phyloP scores from a whole-genome alignment of 2,329 filamentous ascomycete genomes.

The Dothideomycetidae sp. region DNA sequence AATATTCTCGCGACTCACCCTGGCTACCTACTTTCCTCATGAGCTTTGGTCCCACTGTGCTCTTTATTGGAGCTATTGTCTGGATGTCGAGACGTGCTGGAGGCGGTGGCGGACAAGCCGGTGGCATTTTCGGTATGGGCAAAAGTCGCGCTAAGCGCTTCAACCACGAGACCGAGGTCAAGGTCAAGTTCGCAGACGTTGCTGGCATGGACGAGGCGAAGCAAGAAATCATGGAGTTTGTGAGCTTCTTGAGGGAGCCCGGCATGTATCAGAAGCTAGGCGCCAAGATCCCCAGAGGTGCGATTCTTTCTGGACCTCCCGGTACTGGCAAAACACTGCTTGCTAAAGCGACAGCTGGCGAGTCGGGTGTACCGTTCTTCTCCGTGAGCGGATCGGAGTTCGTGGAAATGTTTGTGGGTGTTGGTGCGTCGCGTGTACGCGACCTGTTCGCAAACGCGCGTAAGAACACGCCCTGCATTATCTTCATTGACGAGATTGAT shows the following conservation, averaged over 20 bases:
- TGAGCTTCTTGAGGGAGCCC: slow-evolving; percentile 89
- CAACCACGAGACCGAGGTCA: slow-evolving; percentile 91
- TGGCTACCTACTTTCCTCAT: slow-evolving; percentile 54
- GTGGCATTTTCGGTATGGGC: slow-evolving; percentile 87
- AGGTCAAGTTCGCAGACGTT: slow-evolving; percentile 93
- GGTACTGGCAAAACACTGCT: slow-evolving; percentile 97
- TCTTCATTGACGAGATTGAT: slow-evolving; percentile 99
- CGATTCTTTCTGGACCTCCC: slow-evolving; percentile 91
- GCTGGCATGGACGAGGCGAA: slow-evolving; percentile 98
- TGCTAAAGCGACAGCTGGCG: slow-evolving; percentile 92
- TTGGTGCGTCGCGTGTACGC: slow-evolving; percentile 86
- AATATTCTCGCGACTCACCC: slow-evolving; percentile 64
- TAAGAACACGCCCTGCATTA: slow-evolving; percentile 95
- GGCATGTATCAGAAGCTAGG: slow-evolving; percentile 85
- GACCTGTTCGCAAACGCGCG: slow-evolving; percentile 89
- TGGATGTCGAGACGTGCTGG: slow-evolving; percentile 66
- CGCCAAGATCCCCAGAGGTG: slow-evolving; percentile 93
- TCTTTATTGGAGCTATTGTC: slow-evolving; percentile 71
- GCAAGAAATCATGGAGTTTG: slow-evolving; percentile 97
- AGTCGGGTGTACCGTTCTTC: slow-evolving; percentile 95
- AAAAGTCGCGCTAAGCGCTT: slow-evolving; percentile 94
- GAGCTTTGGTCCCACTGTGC: slow-evolving; percentile 71
- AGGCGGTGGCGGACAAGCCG: slow-evolving; percentile 44
- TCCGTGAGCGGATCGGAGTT: slow-evolving; percentile 98
- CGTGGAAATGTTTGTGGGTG: slow-evolving; percentile 99